Base-by-base conservation (phyloP, 805 yeast species). In the Yarrowia sp. region DNA sequence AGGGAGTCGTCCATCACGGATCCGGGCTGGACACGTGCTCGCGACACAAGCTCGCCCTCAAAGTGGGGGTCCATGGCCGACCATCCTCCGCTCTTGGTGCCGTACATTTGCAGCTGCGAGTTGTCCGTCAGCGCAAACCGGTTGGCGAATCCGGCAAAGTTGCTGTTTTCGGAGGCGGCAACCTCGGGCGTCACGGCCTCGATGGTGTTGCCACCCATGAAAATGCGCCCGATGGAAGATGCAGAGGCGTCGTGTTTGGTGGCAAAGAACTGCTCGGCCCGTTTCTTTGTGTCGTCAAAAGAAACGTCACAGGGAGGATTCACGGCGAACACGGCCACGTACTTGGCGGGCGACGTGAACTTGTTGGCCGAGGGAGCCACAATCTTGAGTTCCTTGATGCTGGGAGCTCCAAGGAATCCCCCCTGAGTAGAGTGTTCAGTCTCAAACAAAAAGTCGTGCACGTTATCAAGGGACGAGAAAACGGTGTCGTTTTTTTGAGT, bases 21-120 rank as follows among this genome's bases (percentile, higher is more conserved):
- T 12, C 16, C 38, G 32, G 50, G 8, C 52, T 59, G 50, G 5
- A 59, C 65, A 1, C 35, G 36, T 14, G 38, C 42, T 59, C 65
- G 50, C 8, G 65, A 59, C 2, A 59, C 52, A 8, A 59, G 65
- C 35, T 59, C 65, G 35, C 65, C 52, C 42, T 45, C 65, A 14
- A 43, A 45, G 12, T 43, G 52, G 35, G 65, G 52, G 43, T 59
- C 52, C 65, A 59, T 43, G 32, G 65, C 65, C 5, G 63, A 56
- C 63, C 63, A 56, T 15, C 63, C 63, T 36, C 63, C 63, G 40
- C 63, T 56, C 32, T 56, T 56, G 15, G 65, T 59, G n/a, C 65
- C 65, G 35, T 43, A 59, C 52, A 59, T 59, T 35, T 45, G 65
- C 42, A 59, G 35, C 10, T 59, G 65, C 42, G 65, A 59, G 65